Evolutionary conservation across 1,284 basidiomycete genomes (phyloP).

Genomic region (Takashimella tepidaria): DNA sequence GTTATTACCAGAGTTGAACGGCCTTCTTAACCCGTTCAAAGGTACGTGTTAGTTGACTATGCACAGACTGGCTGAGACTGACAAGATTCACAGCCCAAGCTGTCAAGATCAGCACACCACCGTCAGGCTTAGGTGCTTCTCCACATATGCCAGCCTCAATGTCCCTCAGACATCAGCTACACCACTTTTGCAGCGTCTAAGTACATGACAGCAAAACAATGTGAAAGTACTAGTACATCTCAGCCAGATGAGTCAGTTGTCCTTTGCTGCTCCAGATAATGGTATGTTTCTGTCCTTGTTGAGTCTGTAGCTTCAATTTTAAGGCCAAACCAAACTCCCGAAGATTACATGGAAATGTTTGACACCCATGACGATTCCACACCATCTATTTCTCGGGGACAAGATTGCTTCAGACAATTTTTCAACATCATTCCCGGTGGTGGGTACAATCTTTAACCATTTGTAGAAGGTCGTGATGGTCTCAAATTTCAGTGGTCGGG

Average conservation of each 20-base stretch:
- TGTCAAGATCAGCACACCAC: slow-evolving; percentile 25
- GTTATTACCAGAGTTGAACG: slow-evolving; percentile 25
- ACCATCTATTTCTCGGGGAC: neutral
- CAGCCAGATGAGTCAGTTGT: slow-evolving; percentile 34
- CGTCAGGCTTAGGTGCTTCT: slow-evolving; percentile 17
- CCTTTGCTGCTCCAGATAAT: slow-evolving; percentile 14
- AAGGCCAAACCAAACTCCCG: neutral
- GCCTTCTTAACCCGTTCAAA: slow-evolving; percentile 24
- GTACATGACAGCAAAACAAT: neutral
- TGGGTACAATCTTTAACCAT: neutral
- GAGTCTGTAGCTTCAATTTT: too few species aligned
- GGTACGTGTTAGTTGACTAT: slow-evolving; percentile 7
- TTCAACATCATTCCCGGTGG: neutral
- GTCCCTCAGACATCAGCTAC: slow-evolving; percentile 28
- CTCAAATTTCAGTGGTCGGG: neutral
- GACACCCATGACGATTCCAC: neutral
- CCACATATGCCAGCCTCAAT: slow-evolving; percentile 24
- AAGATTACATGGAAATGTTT: neutral
- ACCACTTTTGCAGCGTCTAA: slow-evolving; percentile 39
- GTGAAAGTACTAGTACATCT: slow-evolving; percentile 12
- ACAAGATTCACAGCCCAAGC: slow-evolving; percentile 28
- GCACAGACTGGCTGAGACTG: neutral
- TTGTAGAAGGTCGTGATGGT: neutral
- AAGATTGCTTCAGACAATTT: neutral
- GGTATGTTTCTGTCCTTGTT: too few species aligned